These are phyloP conservation scores for Aspergillus hortae DNA, from an alignment of 2,329 filamentous ascomycete genomes.

Conservation along the genomic window DNA sequence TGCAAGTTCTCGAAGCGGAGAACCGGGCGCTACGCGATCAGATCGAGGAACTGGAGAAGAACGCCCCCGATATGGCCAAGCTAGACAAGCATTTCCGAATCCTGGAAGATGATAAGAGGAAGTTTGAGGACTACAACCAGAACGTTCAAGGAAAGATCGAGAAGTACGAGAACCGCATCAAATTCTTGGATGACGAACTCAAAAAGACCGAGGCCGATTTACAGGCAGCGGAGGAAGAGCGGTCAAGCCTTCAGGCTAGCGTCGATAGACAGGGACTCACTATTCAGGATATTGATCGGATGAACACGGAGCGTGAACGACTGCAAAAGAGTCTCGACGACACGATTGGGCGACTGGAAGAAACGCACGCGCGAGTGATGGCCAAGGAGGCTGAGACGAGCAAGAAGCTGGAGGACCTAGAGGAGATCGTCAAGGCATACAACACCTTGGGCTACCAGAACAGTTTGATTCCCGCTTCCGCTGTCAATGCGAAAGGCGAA, in stretches of 20 bases:
- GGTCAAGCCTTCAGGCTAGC: conserved; percentile 71
- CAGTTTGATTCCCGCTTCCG: conserved; percentile 79
- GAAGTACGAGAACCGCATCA: conserved; percentile 78
- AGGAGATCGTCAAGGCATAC: conserved; percentile 83
- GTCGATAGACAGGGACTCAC: conserved; percentile 93
- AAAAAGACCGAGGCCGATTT: conserved; percentile 73
- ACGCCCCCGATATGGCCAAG: conserved; percentile 75
- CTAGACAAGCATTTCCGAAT: conserved; percentile 89
- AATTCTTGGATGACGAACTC: conserved; percentile 81
- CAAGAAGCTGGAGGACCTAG: conserved; percentile 84
- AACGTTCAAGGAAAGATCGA: conserved; percentile 79
- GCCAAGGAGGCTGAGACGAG: conserved; percentile 89
- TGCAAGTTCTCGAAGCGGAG: conserved; percentile 82
- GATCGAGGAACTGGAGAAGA: conserved; percentile 85
- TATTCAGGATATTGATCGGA: conserved; percentile 97
- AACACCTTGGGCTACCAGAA: conserved; percentile 94
- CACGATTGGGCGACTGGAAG: conserved; percentile 72
- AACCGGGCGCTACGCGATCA: conserved; percentile 76
- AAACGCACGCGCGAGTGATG: conserved; percentile 74
- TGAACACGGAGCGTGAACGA: conserved; percentile 92
- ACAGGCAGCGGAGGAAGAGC: conserved; percentile 76
- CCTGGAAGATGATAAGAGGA: conserved; percentile 87
- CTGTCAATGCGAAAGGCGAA: conserved; percentile 77
- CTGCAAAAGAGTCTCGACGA: conserved; percentile 85
- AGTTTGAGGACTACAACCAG: conserved; percentile 93